Evolutionary conservation across 2,329 filamentous ascomycete species (phyloP).

Genomic region (Penicillium sp.): DNA sequence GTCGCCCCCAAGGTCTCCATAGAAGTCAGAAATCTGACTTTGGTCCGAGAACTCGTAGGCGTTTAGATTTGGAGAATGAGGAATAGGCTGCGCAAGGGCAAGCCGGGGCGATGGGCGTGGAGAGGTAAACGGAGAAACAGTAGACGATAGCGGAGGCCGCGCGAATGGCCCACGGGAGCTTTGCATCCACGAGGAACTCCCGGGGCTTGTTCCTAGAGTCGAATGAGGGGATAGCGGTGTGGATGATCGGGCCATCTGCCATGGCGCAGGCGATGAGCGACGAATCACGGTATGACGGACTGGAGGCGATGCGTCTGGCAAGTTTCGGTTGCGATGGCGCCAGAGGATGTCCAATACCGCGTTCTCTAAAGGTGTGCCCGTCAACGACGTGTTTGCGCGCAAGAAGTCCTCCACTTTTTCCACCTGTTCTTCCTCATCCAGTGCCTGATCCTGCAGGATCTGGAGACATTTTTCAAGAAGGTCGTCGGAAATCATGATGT

Average conservation of each 20-base stretch:
- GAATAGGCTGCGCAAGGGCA: conserved; percentile 87
- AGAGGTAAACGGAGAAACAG: conserved; percentile 87
- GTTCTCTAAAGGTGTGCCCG: conserved; percentile 79
- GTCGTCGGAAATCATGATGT: conserved; percentile 84
- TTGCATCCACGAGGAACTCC: conserved; percentile 76
- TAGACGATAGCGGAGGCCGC: conserved; percentile 72
- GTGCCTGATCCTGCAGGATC: conserved; percentile 74
- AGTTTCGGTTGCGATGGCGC: conserved; percentile 50
- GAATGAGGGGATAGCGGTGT: conserved; percentile 85
- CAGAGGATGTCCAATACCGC: conserved; percentile 87
- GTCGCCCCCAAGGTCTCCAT: conserved; percentile 87
- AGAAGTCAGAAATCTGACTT: conserved; percentile 77
- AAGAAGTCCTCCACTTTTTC: conserved; percentile 87
- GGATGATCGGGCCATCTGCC: conserved; percentile 72
- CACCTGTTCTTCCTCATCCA: conserved; percentile 94
- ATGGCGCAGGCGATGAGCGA: conserved; percentile 86
- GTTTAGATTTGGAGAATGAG: conserved; percentile 89
- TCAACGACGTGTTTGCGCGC: conserved; percentile 72
- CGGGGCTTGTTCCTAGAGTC: conserved; percentile 71
- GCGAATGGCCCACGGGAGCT: conserved; percentile 71
- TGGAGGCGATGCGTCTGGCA: conserved; percentile 70
- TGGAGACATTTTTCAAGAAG: conserved; percentile 89
- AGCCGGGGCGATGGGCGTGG: conserved; percentile 89
- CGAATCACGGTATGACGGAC: conserved; percentile 87
- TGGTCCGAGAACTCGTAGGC: conserved; percentile 92